Evolutionary conservation across 345 rosid species (phyloP).

Genomic region (Populus alba): DNA sequence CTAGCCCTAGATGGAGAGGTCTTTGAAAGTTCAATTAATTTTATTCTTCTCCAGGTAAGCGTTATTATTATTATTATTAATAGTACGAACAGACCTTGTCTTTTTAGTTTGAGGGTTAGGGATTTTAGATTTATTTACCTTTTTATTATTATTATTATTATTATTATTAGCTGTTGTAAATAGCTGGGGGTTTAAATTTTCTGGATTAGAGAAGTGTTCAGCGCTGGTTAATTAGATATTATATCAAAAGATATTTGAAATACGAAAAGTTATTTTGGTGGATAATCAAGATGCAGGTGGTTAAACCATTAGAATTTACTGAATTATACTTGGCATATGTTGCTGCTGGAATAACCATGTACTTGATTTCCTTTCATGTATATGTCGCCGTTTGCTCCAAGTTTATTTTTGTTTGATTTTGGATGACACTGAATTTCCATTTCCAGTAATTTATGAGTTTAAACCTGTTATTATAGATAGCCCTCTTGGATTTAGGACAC

Average conservation of each 20-base stretch:
- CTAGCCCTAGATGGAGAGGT: conserved; percentile 66
- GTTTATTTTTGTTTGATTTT: not conserved
- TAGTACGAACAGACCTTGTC: not conserved
- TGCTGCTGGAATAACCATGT: not conserved
- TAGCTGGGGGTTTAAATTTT: not conserved
- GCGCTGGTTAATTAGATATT: conserved; percentile 16
- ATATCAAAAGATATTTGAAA: conserved; percentile 8
- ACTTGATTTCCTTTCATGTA: not conserved
- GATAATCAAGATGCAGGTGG: not conserved
- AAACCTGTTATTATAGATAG: no score
- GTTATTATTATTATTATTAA: not conserved
- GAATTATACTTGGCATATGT: not conserved
- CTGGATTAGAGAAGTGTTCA: not conserved
- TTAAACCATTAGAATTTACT: not conserved
- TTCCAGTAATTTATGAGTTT: not conserved
- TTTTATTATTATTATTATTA: not conserved
- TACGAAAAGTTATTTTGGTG: not conserved
- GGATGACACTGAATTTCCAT: not conserved
- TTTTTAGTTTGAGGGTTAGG: not conserved
- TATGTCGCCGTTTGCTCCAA: not conserved
- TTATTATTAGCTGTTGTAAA: not conserved
- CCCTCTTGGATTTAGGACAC: no score
- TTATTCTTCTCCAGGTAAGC: conserved; percentile 6
- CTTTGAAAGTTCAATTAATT: conserved; percentile 22
- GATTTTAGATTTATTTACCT: not conserved